A percentile compares a stretch with the other conserved stretches of the same genome.
Evolutionary conservation across 163 green algal genomes (phyloP).

Genomic region (Scenedesmus sp.): DNA sequence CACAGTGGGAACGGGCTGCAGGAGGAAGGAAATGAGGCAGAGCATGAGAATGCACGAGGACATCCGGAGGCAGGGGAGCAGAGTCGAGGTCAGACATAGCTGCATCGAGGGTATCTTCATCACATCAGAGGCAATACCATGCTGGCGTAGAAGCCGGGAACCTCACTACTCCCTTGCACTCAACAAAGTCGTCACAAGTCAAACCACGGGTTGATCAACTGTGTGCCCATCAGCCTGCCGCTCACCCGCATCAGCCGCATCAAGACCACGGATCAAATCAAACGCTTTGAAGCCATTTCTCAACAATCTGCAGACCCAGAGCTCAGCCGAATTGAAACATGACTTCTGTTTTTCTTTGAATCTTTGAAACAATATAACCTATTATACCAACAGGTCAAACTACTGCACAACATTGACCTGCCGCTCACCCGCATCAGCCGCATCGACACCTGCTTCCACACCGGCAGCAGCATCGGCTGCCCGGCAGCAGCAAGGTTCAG

Average conservation of each 20-base stretch:
- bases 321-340: background rate
- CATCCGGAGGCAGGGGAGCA: background rate
- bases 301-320: no score
- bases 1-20: background rate
- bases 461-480: conserved; percentile 40
- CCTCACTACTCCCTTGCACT: no score
- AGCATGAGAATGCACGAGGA: background rate
- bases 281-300: no score
- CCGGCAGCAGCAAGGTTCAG: conserved; percentile 41
- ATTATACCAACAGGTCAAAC: no score
- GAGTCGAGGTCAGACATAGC: no score
- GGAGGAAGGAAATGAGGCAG: background rate
- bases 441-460: conserved; percentile 50
- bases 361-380: conserved; percentile 1
- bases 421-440: conserved; percentile 33
- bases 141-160: no score
- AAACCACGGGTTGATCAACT: no score
- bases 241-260: conserved; percentile 46
- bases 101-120: no score
- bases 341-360: background rate
- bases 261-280: background rate
- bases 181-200: no score
- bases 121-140: no score
- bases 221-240: no score
- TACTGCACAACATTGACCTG: no score